phyloP scores from a whole-genome alignment of 2,329 filamentous ascomycete species.

The Clonostachys byssicola region DNA sequence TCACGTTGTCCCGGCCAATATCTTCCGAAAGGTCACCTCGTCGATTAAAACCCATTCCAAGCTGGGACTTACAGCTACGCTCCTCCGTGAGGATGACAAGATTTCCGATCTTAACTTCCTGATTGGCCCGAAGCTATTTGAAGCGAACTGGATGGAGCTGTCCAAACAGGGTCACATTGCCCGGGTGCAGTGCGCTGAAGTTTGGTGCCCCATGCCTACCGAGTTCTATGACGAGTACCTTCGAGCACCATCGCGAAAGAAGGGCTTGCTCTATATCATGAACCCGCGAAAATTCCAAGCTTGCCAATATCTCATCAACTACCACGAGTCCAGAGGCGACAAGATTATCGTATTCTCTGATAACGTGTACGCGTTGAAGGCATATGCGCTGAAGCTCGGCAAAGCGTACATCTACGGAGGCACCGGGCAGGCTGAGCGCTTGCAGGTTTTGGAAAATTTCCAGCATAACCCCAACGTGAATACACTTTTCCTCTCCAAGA shows the following conservation, averaged over 20 bases:
- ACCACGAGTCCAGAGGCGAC: conserved; percentile 85
- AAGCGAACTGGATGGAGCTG: conserved; percentile 99
- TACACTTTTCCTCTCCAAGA: conserved; percentile 91
- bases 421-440: conserved; percentile 75
- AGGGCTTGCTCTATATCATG: conserved; percentile 78
- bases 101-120: conserved; percentile 96
- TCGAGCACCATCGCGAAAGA: conserved; percentile 51
- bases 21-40: conserved; percentile 91
- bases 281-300: conserved; percentile 94
- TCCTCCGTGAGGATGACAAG: conserved; percentile 96
- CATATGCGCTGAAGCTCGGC: conserved; percentile 72
- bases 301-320: conserved; percentile 89
- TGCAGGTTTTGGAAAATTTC: conserved; percentile 84
- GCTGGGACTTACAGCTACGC: conserved; percentile 86
- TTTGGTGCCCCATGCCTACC: conserved; percentile 99
- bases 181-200: conserved; percentile 94
- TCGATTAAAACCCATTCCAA: conserved; percentile 94
- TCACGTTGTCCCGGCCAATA: conserved; percentile 93
- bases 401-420: conserved; percentile 87
- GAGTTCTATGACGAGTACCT: conserved; percentile 98
- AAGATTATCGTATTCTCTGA: conserved; percentile 97
- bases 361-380: conserved; percentile 82
- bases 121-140: conserved; percentile 95
- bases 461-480: conserved; percentile 82
- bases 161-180: conserved; percentile 97